Conservation (phyloP, 1,139 yeast species). For the Kurtzmaniella quercitrusa region DNA sequence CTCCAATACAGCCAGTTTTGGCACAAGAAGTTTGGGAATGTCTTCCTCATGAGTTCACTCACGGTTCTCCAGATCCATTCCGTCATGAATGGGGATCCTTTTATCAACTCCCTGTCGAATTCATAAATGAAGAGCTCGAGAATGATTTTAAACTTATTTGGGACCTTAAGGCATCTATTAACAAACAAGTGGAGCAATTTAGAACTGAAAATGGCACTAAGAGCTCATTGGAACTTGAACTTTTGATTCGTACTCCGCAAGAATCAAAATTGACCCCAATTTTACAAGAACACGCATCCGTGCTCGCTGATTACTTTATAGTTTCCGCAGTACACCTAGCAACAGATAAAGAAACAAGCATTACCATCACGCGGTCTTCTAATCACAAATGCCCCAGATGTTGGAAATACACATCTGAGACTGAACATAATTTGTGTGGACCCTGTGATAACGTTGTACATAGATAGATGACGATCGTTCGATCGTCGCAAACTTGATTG, state of each 20-base stretch:
- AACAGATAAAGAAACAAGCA: conserved; percentile 24
- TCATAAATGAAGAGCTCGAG: conserved; percentile 27
- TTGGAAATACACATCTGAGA: conserved; percentile 70
- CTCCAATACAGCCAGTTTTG: conserved; percentile 80
- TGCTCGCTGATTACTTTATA: conserved; percentile 57
- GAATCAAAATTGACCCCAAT: conserved; percentile 11
- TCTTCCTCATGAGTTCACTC: conserved; percentile 32
- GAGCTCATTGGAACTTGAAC: conserved; percentile 61
- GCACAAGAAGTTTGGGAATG: conserved; percentile 86
- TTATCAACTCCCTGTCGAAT: conserved; percentile 25
- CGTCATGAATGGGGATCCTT: conserved; percentile 34
- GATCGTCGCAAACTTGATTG: too few relatives aligned
- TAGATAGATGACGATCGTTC: too few relatives aligned
- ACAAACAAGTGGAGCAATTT: conserved; percentile 33
- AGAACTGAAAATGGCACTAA: conserved; percentile 41
- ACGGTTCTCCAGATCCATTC: conserved; percentile 48
- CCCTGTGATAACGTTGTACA: conserved; percentile 52
- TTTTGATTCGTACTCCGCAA: conserved; percentile 29
- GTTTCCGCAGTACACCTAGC: conserved; percentile 50
- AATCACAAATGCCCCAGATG: conserved; percentile 82
- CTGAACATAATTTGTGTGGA: conserved; percentile 53
- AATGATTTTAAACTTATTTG: conserved; percentile 39
- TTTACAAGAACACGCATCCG: conserved; percentile 22
- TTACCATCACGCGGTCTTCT: conserved; percentile 42
- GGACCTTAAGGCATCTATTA: conserved; percentile 46